Evolutionary conservation across 2,329 filamentous ascomycete genomes (phyloP).

Genomic region (Beauveria sp.): DNA sequence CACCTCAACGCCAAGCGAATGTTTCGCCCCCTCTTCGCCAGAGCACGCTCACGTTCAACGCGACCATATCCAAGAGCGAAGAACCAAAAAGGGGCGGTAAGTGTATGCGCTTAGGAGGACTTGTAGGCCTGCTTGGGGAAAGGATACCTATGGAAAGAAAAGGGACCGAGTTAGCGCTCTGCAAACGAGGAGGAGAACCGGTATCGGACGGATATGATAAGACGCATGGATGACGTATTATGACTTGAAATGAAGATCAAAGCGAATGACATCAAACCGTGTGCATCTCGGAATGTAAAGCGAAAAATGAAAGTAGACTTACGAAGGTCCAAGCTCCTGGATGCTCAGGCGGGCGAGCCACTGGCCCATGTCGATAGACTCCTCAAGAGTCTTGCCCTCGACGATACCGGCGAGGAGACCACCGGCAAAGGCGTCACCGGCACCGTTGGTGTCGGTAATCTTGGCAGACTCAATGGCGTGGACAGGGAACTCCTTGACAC

Average conservation of each 20-base stretch:
- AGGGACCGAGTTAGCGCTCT: slow-evolving; percentile 4
- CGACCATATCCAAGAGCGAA: slow-evolving; percentile 12
- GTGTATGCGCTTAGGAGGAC: slow-evolving; percentile 28
- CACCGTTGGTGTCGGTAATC: slow-evolving; percentile 96
- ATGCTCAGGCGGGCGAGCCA: slow-evolving; percentile 94
- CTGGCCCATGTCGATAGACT: slow-evolving; percentile 83
- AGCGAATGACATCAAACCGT: not conserved
- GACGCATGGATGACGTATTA: slow-evolving; percentile 4
- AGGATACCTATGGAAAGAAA: slow-evolving; percentile 52
- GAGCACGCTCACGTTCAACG: not conserved
- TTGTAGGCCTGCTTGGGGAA: slow-evolving; percentile 74
- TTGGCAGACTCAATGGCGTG: slow-evolving; percentile 66
- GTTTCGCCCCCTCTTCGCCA: not conserved
- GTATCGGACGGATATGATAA: not conserved
- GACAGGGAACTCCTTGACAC: slow-evolving; percentile 71
- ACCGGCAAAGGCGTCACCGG: slow-evolving; percentile 93
- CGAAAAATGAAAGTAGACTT: slow-evolving; percentile 38
- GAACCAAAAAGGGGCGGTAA: slow-evolving; percentile 12
- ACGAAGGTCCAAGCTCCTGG: slow-evolving; percentile 92
- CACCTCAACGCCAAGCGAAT: slow-evolving; percentile 33
- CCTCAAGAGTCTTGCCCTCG: slow-evolving; percentile 71
- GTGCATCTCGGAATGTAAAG: slow-evolving; percentile 1
- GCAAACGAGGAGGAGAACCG: not conserved
- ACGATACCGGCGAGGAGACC: slow-evolving; percentile 88
- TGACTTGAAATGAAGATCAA: slow-evolving; percentile 9